These are phyloP conservation scores for Malassezia dermatis DNA, from an alignment of 1,284 basidiomycete genomes.

Conservation along the genomic window DNA sequence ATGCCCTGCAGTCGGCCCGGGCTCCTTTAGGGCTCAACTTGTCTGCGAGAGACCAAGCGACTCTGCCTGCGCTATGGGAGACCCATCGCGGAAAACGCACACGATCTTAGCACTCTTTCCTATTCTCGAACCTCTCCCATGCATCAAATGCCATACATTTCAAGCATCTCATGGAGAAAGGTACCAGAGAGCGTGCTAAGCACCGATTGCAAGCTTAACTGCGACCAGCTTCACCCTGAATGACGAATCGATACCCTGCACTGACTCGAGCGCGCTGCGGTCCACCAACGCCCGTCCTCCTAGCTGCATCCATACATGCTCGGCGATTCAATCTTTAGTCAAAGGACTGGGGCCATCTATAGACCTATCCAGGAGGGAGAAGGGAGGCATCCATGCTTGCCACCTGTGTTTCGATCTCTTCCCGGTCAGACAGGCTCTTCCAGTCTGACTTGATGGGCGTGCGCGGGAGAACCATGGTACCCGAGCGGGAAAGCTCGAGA, in stretches of 20 bases:
- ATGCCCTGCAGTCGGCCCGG: neutral
- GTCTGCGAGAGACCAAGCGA: neutral
- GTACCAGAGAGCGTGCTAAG: too few species aligned
- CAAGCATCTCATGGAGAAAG: too few species aligned
- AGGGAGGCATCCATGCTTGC: slow-evolving; percentile 34
- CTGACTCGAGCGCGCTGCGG: too few species aligned
- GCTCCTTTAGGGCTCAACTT: neutral
- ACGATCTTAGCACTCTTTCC: neutral
- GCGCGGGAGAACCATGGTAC: slow-evolving; percentile 50
- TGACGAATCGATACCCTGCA: too few species aligned
- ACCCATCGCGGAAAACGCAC: slow-evolving; percentile 4
- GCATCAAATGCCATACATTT: too few species aligned
- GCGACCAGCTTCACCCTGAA: too few species aligned
- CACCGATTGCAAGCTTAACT: too few species aligned
- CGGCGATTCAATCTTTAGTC: neutral
- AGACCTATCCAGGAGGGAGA: slow-evolving; percentile 38
- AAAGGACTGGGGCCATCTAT: neutral
- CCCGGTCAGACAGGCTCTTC: slow-evolving; percentile 28
- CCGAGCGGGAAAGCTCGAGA: slow-evolving; percentile 81
- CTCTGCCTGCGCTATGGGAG: neutral
- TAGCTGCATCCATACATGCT: too few species aligned
- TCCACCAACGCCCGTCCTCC: too few species aligned
- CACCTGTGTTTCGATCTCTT: slow-evolving; percentile 28
- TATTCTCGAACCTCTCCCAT: too few species aligned
- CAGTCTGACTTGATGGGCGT: slow-evolving; percentile 40